Base-by-base conservation (phyloP, 2,329 filamentous ascomycete genomes). In the Aspergillus sp. region DNA sequence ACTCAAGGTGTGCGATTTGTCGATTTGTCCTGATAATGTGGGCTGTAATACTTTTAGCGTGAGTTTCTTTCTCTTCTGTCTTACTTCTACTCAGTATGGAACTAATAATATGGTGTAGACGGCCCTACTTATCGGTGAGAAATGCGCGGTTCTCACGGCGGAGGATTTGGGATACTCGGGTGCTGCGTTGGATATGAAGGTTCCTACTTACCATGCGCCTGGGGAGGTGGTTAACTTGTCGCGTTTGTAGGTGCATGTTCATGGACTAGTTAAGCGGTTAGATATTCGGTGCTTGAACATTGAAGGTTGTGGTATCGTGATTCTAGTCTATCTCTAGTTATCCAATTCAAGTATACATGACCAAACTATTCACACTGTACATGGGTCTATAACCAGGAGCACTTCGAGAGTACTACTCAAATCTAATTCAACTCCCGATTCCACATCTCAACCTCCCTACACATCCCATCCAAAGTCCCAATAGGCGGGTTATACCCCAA, bases 21-120 rank as follows among this genome's bases (percentile, higher is more conserved):
- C 77, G 40, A 86, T 89, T 71, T 89, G 85, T 65, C 85, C 86
- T 1, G 85, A 89, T 65, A 90, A 89, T 51, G 85, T 89, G 19
- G 85, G 83, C 48, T 83, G 80, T 68, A 83, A 83, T 66, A 82
- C 78, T 52, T 81, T 66, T 64, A 73, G 71, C 49, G 52, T 66
- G 56, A 49, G 58, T 60, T n/a, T 10, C 37, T 26, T 33, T 9
- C 30, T 34, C 3, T 7, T 19, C 12, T 11, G 30, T 3, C 26
- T 32, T 30, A 8, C 10, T 35, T 31, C 26, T 27, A 19, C 19
- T 19, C 19, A 19, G 19, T 19, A 19, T 19, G 19, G 19, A 19
- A 4, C 19, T 19, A 4, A 19, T 19, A 19, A 19, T 19, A 19
- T 19, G 19, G 19, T 19, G 19, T 78, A 79, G 49, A 88, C 84